phyloP scores from a whole-genome alignment of 1,284 basidiomycete genomes.

The Trametes pubescens region DNA sequence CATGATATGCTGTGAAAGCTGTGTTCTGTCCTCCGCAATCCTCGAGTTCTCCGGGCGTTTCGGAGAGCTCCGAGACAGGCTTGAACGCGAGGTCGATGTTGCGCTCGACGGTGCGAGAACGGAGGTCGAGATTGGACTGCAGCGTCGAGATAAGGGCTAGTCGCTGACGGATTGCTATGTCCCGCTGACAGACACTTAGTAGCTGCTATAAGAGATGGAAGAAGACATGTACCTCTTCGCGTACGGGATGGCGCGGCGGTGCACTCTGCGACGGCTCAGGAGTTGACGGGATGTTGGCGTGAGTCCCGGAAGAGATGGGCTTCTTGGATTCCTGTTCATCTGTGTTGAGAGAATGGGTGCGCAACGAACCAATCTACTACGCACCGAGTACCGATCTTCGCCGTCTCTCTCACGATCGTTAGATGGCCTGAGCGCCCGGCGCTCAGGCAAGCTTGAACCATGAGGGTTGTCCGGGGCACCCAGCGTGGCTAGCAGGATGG shows the following conservation, averaged over 20 bases:
- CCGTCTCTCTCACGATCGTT: neutral
- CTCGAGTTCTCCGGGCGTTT: neutral
- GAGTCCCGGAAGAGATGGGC: too few species aligned
- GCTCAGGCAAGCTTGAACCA: neutral
- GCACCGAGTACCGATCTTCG: neutral
- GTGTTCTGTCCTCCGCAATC: neutral
- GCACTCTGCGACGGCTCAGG: too few species aligned
- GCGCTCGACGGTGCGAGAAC: neutral
- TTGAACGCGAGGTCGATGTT: conserved; percentile 3
- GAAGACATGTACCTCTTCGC: too few species aligned
- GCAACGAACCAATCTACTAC: neutral
- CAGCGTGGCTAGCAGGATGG: neutral
- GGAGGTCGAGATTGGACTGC: conserved; percentile 1
- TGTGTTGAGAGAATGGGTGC: too few species aligned
- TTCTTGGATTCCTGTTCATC: too few species aligned
- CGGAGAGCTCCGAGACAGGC: neutral
- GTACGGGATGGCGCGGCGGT: too few species aligned
- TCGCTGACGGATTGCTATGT: neutral
- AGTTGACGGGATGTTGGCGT: too few species aligned
- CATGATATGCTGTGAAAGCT: neutral
- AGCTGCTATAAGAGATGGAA: neutral
- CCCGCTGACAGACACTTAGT: neutral
- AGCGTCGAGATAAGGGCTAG: neutral
- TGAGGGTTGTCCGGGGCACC: conserved; percentile 3
- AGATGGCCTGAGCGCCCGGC: neutral